These are phyloP conservation scores for Nectriaceae sp. DNA, from an alignment of 2,329 filamentous ascomycete genomes.

Conservation along the genomic window DNA sequence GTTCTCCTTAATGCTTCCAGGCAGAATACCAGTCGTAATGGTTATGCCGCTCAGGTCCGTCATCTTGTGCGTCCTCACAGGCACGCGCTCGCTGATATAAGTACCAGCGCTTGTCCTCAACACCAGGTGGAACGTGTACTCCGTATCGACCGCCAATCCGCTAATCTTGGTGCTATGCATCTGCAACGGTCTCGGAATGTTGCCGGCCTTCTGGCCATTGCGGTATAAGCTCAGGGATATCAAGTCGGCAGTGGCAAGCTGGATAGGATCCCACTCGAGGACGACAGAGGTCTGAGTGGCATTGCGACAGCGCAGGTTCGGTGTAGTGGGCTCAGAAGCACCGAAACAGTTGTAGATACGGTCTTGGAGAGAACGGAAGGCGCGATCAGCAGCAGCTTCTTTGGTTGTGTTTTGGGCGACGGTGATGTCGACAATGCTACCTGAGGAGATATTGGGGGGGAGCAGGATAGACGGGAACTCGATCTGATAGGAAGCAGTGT, in stretches of 20 bases:
- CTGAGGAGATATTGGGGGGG: conserved; percentile 90
- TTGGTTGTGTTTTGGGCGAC: conserved; percentile 83
- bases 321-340: conserved; percentile 72
- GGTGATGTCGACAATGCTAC: conserved; percentile 97
- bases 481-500: conserved; percentile 61
- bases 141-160: conserved; percentile 92
- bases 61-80: conserved; percentile 96
- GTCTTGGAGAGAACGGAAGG: conserved; percentile 84
- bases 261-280: conserved; percentile 95
- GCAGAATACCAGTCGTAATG: conserved; percentile 86
- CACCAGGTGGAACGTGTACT: conserved; percentile 93
- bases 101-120: conserved; percentile 89
- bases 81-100: conserved; percentile 78
- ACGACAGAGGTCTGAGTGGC: conserved; percentile 98
- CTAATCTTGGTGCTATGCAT: conserved; percentile 97
- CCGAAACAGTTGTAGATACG: conserved; percentile 88
- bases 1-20: conserved; percentile 69
- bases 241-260: conserved; percentile 88
- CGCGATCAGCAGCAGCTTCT: conserved; percentile 71
- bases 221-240: conserved; percentile 88
- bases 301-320: conserved; percentile 88
- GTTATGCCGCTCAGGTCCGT: conserved; percentile 95
- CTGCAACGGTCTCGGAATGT: conserved; percentile 82
- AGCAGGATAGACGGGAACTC: conserved; percentile 98
- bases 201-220: conserved; percentile 95